Conservation (phyloP, 208 protist species). For the Novymonas esmeraldas region DNA sequence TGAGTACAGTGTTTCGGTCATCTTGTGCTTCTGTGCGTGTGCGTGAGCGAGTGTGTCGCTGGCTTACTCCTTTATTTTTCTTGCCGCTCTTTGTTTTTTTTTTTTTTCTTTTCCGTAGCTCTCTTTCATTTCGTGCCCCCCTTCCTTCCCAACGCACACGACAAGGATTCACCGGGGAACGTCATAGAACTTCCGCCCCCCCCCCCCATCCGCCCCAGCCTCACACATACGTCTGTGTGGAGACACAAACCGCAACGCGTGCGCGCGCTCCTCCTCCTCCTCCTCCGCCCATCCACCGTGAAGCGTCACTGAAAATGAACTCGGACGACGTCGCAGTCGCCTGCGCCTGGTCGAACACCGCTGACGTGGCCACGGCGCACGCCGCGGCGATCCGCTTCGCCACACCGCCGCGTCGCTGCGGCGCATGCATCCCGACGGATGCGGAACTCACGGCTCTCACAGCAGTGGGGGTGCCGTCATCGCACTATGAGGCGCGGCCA, state of each 20-base stretch:
- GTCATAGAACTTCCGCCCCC: no score
- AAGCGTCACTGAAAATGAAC: no score
- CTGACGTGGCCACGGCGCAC: neutral
- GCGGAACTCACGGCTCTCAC: constrained; percentile 23
- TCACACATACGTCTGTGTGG: no score
- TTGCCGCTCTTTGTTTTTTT: constrained; percentile 5
- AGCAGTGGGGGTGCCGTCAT: neutral
- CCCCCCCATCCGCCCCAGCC: neutral
- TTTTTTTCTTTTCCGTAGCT: constrained; percentile 8
- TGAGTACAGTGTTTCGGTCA: no score
- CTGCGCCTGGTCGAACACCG: neutral
- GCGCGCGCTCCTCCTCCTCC: no score
- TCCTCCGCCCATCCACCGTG: no score
- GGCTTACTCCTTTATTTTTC: constrained; percentile 4
- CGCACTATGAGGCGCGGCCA: neutral
- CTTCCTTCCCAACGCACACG: no score
- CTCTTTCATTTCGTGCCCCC: neutral
- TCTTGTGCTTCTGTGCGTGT: neutral
- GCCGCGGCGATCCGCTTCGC: constrained; percentile 1
- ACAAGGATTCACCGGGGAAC: no score
- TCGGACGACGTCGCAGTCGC: neutral
- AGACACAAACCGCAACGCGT: no score
- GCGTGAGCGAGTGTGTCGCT: neutral
- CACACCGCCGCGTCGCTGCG: constrained; percentile 16
- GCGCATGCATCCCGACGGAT: constrained; percentile 1